Evolutionary conservation across 148 eudicot genomes (phyloP).

Genomic region (Silene uniflora): DNA sequence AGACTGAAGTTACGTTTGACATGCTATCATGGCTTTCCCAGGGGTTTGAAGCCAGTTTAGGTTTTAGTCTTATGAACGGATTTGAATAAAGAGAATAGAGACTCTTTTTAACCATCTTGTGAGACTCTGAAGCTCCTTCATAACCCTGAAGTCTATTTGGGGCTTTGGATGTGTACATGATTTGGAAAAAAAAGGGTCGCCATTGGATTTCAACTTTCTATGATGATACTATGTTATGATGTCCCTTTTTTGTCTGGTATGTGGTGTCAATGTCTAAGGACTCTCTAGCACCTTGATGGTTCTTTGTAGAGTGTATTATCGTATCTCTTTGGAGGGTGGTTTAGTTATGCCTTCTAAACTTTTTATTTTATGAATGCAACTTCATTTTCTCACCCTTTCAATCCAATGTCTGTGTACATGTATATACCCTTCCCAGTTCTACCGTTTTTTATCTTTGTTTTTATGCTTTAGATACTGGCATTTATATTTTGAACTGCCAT

Average conservation of each 20-base stretch:
- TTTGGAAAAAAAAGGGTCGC: not conserved
- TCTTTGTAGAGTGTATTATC: not conserved
- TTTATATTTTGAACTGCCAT: not conserved
- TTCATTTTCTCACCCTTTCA: not conserved
- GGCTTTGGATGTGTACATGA: not conserved
- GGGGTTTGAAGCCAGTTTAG: not conserved
- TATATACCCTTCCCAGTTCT: not conserved
- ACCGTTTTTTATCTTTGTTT: not conserved
- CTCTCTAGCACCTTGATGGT: not conserved
- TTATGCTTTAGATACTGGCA: not conserved
- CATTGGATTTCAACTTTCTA: not conserved
- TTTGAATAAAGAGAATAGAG: not conserved
- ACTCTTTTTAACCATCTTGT: not conserved
- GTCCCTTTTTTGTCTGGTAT: not conserved
- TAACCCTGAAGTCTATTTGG: not conserved
- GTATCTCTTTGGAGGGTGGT: not conserved
- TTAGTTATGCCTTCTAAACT: not conserved
- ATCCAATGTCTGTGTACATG: not conserved
- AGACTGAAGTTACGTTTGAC: not conserved
- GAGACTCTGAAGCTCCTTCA: not conserved
- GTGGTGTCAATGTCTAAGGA: not conserved
- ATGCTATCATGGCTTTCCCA: not conserved
- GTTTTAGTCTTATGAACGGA: not conserved
- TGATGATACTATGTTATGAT: not conserved
- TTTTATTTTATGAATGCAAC: not conserved